Evolutionary conservation across 352 stramenopile genomes (phyloP), one percentile per base, ranked within the genome.

Genomic region (Globisporangium parvum): DNA sequence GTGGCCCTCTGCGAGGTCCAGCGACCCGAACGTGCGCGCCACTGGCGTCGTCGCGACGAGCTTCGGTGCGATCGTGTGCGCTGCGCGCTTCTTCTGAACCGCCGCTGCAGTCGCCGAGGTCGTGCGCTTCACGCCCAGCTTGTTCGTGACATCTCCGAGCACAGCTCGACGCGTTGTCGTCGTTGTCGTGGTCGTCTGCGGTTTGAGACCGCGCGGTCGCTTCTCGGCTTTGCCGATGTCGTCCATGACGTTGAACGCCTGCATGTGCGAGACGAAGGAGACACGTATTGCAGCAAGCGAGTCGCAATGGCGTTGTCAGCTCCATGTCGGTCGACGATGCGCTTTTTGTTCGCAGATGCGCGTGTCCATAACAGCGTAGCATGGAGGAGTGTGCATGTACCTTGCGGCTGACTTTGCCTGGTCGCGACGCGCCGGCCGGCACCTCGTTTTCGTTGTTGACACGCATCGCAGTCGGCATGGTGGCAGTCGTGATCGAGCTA

Each of bases 391-490:
- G 24, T 47, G 45, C 50, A 48, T 37, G 42, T 54, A 75, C 65
- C 62, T 68, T 62, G 52, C 65, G 58, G 55, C 63, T 63, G 24
- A 82, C 69, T 73, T 88, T 91, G 63, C 67, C 66, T 21, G 66
- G 66, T 28, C 73, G 78, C 41, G 70, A 69, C 39, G 59, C 66
- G n/a, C n/a, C n/a, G 28, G 53, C 49, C 14, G 78, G 80, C 58
- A 67, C 44, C 37, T 88, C 78, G 57, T 91, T 91, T 65, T 91
- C 80, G 52, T 91, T 89, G 69, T 89, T 91, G 47, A 71, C 57
- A 39, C 45, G 48, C 50, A 51, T 45, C 3, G 63, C 42, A 62
- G 62, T 66, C 52, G 67, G 47, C 70, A 78, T 78, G 48, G 49
- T 63, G 44, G 17, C n/a, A n/a, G n/a, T n/a, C n/a, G n/a, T 4